phyloP scores from a whole-genome alignment of 1,139 yeast genomes.

The Magnusiomyces sp. region DNA sequence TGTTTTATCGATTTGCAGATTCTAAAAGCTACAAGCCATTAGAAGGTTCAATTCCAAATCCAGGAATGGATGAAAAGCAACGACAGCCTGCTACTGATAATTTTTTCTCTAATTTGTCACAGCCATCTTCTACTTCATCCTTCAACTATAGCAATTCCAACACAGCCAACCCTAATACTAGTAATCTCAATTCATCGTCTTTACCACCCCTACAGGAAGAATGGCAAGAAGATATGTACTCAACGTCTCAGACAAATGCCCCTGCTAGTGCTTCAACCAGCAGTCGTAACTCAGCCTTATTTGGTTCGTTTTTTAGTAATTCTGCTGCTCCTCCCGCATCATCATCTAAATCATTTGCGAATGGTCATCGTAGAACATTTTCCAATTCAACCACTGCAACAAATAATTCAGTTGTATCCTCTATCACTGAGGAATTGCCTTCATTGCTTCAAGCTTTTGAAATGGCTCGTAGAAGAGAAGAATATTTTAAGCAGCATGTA shows the following conservation, averaged over 20 bases:
- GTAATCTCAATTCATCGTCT: not conserved
- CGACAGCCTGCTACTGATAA: not conserved
- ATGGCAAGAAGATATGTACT: conserved; percentile 5
- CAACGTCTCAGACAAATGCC: not conserved
- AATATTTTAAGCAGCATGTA: conserved; percentile 11
- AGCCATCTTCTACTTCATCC: not conserved
- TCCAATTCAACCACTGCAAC: conserved; percentile 15
- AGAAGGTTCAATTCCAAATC: conserved; percentile 6
- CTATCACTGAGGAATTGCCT: conserved; percentile 26
- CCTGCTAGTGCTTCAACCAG: not conserved
- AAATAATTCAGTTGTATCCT: conserved; percentile 15
- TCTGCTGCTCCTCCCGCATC: conserved; percentile 4
- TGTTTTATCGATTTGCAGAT: conserved; percentile 27
- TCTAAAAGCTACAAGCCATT: conserved; percentile 10
- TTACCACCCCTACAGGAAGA: conserved; percentile 12
- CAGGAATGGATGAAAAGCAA: not conserved
- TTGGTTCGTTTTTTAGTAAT: not conserved
- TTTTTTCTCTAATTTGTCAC: not conserved
- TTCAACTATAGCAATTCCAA: not conserved
- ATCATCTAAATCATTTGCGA: conserved; percentile 3
- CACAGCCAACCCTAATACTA: not conserved
- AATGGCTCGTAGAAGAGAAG: conserved; percentile 18
- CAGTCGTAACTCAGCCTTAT: too few species aligned
- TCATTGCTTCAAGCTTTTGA: conserved; percentile 26
- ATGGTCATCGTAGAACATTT: conserved; percentile 4